Base-by-base conservation (phyloP, 805 yeast species). In the Wickerhamiella alocasiicola region DNA sequence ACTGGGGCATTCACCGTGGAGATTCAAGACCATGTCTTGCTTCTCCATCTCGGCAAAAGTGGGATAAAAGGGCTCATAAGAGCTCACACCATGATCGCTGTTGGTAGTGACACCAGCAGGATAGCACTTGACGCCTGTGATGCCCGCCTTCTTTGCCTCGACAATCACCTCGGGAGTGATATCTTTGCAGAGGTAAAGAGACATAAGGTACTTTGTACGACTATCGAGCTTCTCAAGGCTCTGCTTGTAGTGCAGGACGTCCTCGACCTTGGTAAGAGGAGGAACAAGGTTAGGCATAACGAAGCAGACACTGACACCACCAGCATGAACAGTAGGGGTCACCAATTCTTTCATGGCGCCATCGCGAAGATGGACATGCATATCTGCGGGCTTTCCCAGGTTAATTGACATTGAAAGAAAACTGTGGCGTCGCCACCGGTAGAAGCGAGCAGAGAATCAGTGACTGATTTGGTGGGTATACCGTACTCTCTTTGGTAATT, bases 51-150 rank as follows among this genome's bases (percentile, higher is more conserved):
- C 94, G 54, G 80, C 70, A 56, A 91, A 91, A 7, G 91, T 70
- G 4, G 95, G 94, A 58, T 85, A 91, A 54, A 87, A 91, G 5
- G 71, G 76, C 36, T 79, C 72, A 61, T 91, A 91, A 54, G 88
- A 94, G 52, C 85, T 83, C 18, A 91, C 95, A 38, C 98, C 98
- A 43, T 60, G 61, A 3, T 78, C 81, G 7, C 95, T 84, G 64
- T 91, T 91, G 29, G 99, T 91, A n/a, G 99, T 91, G 24, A 91
- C 99, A 33, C 99, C 99, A 2, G 97, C 96, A 31, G 99, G 99
- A 59, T 91, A 91, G 58, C 95, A 85, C 60, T 91, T 91, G 50
- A 91, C 83, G 43, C 99, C 99, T 23, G 76, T 68, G 42, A 88
- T 76, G 1, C 77, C 77, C 13, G 62, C 53, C 42, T 66, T 56